phyloP scores from a whole-genome alignment of 305 asterid genomes.

The Fraxinus latifolia region DNA sequence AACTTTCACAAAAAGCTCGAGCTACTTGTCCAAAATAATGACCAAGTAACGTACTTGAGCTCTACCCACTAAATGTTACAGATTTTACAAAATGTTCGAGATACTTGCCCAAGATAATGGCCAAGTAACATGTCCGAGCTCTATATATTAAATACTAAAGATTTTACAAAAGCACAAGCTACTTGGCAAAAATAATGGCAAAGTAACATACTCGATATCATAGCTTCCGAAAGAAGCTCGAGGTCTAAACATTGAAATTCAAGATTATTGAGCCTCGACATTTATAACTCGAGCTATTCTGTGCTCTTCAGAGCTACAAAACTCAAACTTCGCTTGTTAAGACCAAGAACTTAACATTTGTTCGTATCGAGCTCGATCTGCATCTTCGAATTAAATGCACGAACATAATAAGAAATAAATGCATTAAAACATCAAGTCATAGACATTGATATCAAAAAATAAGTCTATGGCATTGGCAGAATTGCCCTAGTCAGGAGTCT shows the following conservation, averaged over 20 bases:
- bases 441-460: neutral
- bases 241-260: neutral
- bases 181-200: neutral
- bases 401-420: neutral
- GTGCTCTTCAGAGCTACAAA: neutral
- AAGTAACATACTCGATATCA: neutral
- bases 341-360: neutral
- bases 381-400: neutral
- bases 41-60: neutral
- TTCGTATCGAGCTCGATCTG: neutral
- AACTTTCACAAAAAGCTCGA: neutral
- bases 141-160: neutral
- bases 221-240: neutral
- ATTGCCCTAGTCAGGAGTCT: neutral
- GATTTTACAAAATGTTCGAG: neutral
- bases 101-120: neutral
- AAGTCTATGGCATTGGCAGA: neutral
- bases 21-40: neutral
- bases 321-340: neutral
- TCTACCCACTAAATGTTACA: neutral
- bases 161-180: neutral
- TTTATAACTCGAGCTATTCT: neutral
- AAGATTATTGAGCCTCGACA: neutral
- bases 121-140: neutral
- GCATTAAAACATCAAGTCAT: neutral